A percentile compares a stretch with the other conserved stretches of the same genome.
phyloP scores from a whole-genome alignment of 106 monocot genomes.

The Dendrobium huoshanense region DNA sequence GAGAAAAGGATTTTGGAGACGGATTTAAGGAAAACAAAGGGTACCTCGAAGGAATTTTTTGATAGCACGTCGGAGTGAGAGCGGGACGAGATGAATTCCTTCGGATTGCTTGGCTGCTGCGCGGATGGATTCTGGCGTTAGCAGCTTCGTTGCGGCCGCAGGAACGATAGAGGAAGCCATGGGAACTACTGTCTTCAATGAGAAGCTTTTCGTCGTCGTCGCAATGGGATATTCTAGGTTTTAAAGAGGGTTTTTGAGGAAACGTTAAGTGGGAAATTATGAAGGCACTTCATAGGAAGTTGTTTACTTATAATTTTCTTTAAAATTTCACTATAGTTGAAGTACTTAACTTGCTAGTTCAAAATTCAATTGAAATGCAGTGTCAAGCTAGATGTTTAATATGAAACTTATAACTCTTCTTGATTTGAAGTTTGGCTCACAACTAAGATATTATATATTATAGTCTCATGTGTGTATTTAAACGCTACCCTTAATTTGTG shows the following conservation, averaged over 20 bases:
- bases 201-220: not conserved
- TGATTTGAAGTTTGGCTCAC: no score
- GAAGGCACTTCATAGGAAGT: no score
- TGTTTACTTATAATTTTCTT: no score
- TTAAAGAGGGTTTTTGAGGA: not conserved
- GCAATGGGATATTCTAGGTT: not conserved
- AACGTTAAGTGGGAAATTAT: no score
- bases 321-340: no score
- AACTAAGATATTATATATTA: no score
- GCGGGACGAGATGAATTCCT: constrained; percentile 73
- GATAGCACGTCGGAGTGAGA: constrained; percentile 88
- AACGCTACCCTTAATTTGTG: no score
- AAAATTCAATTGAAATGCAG: no score
- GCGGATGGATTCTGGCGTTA: constrained; percentile 63
- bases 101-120: constrained; percentile 83
- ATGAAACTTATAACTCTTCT: no score
- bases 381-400: no score
- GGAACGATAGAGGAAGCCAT: constrained; percentile 25
- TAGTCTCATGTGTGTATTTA: no score
- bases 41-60: constrained; percentile 88
- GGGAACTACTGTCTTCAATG: not conserved
- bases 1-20: not conserved
- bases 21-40: not conserved
- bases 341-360: no score
- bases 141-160: constrained; percentile 25